phyloP scores from a whole-genome alignment of 352 stramenopile species.

The Phytopythium vexans region DNA sequence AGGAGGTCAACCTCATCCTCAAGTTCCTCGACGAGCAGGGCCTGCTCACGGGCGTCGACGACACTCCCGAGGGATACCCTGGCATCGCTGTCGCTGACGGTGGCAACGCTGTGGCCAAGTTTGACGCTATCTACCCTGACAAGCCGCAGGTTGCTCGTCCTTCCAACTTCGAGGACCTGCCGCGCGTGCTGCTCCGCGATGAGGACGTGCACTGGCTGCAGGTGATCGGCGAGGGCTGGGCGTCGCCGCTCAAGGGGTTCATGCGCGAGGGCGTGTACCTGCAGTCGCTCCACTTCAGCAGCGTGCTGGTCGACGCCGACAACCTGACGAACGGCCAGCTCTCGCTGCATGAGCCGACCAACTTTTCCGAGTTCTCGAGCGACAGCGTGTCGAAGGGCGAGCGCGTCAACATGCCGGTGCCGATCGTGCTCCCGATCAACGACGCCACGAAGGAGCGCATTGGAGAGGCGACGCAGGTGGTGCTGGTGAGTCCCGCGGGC shows the following conservation, averaged over 20 bases:
- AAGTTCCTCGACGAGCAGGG: conserved; percentile 55
- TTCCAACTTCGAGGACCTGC: conserved; percentile 52
- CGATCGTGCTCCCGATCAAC: conserved; percentile 96
- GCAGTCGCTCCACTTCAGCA: conserved; percentile 97
- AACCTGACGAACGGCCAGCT: conserved; percentile 90
- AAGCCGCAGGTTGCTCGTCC: conserved; percentile 16
- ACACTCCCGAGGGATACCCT: conserved; percentile 56
- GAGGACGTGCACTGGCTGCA: conserved; percentile 99
- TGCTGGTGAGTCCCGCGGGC: conserved; percentile 93
- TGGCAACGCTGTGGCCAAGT: conserved; percentile 67
- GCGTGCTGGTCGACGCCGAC: conserved; percentile 94
- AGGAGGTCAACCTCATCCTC: conserved; percentile 66
- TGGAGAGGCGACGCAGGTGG: conserved; percentile 76
- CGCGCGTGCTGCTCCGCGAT: conserved; percentile 94
- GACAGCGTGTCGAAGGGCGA: conserved; percentile 75
- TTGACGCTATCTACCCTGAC: conserved; percentile 56
- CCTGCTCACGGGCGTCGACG: conserved; percentile 56
- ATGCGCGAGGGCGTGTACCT: conserved; percentile 97
- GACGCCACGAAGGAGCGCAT: conserved; percentile 90
- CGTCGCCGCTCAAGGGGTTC: conserved; percentile 94
- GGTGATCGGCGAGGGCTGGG: conserved; percentile 97
- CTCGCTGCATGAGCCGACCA: conserved; percentile 83
- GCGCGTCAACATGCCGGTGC: conserved; percentile 96
- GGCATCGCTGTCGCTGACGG: conserved; percentile 87
- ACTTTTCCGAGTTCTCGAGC: conserved; percentile 92